Conservation (phyloP, 768 basidiomycete genomes). For the Pleurotus eryngii region DNA sequence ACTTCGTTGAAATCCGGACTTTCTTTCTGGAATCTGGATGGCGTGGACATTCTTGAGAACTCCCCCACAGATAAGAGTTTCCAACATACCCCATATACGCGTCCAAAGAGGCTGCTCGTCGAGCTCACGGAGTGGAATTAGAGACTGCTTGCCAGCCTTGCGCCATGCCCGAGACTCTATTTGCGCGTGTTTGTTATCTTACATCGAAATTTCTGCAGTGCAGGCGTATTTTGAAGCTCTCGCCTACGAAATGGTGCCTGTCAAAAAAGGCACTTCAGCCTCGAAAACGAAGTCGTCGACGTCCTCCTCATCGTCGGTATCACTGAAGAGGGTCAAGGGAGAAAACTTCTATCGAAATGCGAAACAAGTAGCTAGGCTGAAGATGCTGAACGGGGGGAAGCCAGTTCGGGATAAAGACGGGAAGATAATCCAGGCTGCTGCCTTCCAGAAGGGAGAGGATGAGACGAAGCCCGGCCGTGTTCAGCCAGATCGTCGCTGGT, state of each 20-base stretch:
- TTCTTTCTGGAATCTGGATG: too few species aligned
- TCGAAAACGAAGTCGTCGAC: conserved; percentile 28
- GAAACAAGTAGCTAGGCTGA: conserved; percentile 77
- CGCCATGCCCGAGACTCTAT: too few species aligned
- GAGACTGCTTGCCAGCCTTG: too few species aligned
- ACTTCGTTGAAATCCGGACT: too few species aligned
- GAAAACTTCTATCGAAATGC: conserved; percentile 99
- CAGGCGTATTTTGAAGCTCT: too few species aligned
- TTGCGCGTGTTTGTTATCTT: too few species aligned
- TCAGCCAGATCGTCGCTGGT: conserved; percentile 95
- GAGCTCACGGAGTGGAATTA: too few species aligned
- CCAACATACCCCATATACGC: too few species aligned
- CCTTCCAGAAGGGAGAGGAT: conserved; percentile 93
- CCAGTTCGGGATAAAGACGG: conserved; percentile 88
- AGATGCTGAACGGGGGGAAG: conserved; percentile 92
- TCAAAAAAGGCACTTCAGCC: conserved; percentile 8
- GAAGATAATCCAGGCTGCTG: conserved; percentile 89
- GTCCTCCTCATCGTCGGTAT: conserved; percentile 34
- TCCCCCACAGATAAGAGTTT: too few species aligned
- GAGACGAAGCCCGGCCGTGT: conserved; percentile 89
- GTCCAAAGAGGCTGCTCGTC: too few species aligned
- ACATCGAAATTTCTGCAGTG: too few species aligned
- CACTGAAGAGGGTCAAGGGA: conserved; percentile 76
- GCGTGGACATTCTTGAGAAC: too few species aligned
- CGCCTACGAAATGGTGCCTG: neutral